These are phyloP conservation scores for Sclerotinia spermophila DNA, from an alignment of 2,329 filamentous ascomycete genomes.

Conservation along the genomic window DNA sequence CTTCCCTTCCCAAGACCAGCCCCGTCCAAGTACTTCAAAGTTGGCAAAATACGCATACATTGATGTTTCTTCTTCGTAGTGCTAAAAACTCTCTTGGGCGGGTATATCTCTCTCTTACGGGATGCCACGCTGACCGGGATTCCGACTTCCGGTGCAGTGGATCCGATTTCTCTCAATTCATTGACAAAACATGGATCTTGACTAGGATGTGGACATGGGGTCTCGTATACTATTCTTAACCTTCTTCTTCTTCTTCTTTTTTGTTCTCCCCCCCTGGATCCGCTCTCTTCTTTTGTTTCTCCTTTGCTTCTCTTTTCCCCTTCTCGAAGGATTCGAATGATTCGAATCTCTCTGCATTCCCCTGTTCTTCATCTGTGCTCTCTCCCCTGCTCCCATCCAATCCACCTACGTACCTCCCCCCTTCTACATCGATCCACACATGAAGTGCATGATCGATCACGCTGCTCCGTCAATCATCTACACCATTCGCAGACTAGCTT, in stretches of 20 bases:
- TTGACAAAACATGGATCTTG: background rate
- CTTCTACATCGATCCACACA: background rate
- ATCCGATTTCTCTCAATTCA: background rate
- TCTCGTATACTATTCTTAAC: conserved; percentile 7
- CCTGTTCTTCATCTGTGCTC: background rate
- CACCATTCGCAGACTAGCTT: background rate
- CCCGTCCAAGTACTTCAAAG: background rate
- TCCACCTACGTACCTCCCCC: background rate
- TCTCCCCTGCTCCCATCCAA: background rate
- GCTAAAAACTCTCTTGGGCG: background rate
- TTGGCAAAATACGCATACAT: background rate
- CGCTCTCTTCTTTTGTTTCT: background rate
- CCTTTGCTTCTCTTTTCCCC: background rate
- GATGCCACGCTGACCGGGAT: background rate
- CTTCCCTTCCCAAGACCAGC: background rate
- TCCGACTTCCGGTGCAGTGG: background rate
- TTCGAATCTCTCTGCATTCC: background rate
- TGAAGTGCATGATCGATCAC: background rate
- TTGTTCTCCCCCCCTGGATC: background rate
- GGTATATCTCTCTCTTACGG: background rate
- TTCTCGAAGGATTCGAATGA: background rate
- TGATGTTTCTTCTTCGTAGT: background rate
- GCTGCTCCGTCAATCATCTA: background rate
- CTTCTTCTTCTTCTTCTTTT: background rate
- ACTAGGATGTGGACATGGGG: too few species aligned